Percentiles rank a stretch among this genome's conserved stretches.
These are phyloP conservation scores for Fusarium bulbicola DNA, from an alignment of 2,329 filamentous ascomycete species.

Conservation along the genomic window DNA sequence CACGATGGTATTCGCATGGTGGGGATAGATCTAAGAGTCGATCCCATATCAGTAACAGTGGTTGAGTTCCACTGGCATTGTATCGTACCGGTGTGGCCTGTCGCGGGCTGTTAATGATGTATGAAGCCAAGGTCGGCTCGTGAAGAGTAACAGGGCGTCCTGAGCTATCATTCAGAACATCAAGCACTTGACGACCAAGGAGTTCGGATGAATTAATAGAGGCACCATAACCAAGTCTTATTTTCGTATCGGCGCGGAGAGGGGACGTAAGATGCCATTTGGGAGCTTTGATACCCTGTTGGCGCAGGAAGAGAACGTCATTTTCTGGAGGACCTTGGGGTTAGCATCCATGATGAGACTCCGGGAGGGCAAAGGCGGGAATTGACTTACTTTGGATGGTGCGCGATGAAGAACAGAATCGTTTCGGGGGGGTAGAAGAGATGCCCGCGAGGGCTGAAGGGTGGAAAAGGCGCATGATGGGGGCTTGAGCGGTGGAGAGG, in stretches of 20 bases:
- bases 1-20: conserved; percentile 79
- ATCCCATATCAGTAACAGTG: not conserved
- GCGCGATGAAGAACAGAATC: conserved; percentile 42
- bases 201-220: conserved; percentile 62
- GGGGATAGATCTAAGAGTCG: conserved; percentile 65
- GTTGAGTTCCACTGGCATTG: not conserved
- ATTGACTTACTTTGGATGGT: conserved; percentile 40
- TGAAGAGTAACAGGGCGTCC: conserved; percentile 64
- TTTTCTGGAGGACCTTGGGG: conserved; percentile 44
- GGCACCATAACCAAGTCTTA: conserved; percentile 57
- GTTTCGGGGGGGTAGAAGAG: not conserved
- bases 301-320: conserved; percentile 53
- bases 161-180: conserved; percentile 64
- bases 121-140: conserved; percentile 76
- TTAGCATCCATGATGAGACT: conserved; percentile 19
- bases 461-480: conserved; percentile 27
- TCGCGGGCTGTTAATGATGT: conserved; percentile 72
- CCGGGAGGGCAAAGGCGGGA: not conserved
- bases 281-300: conserved; percentile 48
- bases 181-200: conserved; percentile 69
- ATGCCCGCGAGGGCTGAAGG: conserved; percentile 3
- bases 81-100: conserved; percentile 72
- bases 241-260: conserved; percentile 43
- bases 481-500: not conserved
- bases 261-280: conserved; percentile 52